Base-by-base conservation (phyloP, 2,329 filamentous ascomycete species). In the Diaporthe amygdali region DNA sequence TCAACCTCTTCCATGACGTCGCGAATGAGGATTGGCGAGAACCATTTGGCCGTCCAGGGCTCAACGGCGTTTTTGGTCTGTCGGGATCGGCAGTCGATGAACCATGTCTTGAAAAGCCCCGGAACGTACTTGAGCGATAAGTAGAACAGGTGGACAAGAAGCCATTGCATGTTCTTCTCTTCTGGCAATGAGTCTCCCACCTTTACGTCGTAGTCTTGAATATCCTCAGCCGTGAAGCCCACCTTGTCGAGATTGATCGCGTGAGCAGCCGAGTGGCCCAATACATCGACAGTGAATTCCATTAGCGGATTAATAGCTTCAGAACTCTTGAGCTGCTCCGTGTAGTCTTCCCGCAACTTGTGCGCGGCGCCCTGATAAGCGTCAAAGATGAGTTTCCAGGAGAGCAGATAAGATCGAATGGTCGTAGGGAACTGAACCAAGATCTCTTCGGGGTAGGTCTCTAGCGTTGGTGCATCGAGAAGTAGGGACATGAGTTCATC, bases 361-460 rank as follows among this genome's bases (percentile, higher is more conserved):
- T 93, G 92, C 0, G 95, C 94, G 15, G 95, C 91, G 25, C 91
- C 90, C 22, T 86, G 85, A 78, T 96, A 97, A 54, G 96, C 92
- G 76, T 97, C 94, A 78, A 97, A 98, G 0, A 98, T 87, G 1
- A 98, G 86, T 74, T 94, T 90, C 96, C 96, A 99, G 14, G 94
- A 93, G 34, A 97, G 85, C 3, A 99, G 86, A 77, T 98, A 99
- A 12, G 92, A 90, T 66, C 94, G 90, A 59, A 97, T 85, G 0
- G 88, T 78, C 0, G 90, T 84, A 14, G 94, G 94, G 76, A 95
- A 93, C 20, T 89, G 85, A 6, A 91, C 87, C 27, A 95, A 90
- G 44, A 88, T 84, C 10, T 92, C 88, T 56, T 93, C 90, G 0
- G 88, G 85, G 55, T 94, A 89, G 15, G 86, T 85, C n/a, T 92